These are phyloP conservation scores for Coniochaeta pulveracea DNA, from an alignment of 2,329 filamentous ascomycete species.

Conservation along the genomic window DNA sequence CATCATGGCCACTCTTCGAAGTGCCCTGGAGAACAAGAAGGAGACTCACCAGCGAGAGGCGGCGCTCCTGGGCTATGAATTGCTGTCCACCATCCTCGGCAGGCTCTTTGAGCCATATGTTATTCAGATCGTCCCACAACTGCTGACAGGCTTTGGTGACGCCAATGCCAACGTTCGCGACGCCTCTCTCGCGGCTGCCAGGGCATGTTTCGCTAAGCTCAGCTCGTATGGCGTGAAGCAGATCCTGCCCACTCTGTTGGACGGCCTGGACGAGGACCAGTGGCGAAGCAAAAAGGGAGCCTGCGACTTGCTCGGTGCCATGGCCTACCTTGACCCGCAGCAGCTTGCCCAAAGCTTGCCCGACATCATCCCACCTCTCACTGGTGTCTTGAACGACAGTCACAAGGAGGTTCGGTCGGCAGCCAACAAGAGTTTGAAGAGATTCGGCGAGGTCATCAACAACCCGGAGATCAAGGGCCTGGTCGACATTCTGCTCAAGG, in stretches of 20 bases:
- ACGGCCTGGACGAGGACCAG: constrained; percentile 87
- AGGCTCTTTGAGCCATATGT: constrained; percentile 92
- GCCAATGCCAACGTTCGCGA: constrained; percentile 81
- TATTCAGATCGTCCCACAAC: constrained; percentile 85
- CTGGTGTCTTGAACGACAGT: constrained; percentile 88
- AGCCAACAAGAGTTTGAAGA: constrained; percentile 91
- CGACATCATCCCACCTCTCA: constrained; percentile 93
- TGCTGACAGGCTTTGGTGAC: constrained; percentile 84
- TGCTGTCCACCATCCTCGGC: constrained; percentile 76
- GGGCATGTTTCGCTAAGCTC: constrained; percentile 83
- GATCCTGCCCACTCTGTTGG: constrained; percentile 80
- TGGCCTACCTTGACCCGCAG: constrained; percentile 96
- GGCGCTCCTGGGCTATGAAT: constrained; percentile 79
- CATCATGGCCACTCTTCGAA: constrained; percentile 69
- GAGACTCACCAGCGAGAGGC: constrained; percentile 82
- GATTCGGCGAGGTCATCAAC: constrained; percentile 95
- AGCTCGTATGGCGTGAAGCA: constrained; percentile 95
- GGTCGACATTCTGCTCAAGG: constrained; percentile 85
- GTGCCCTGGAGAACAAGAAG: constrained; percentile 90
- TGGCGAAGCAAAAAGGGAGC: constrained; percentile 99
- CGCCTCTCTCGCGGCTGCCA: constrained; percentile 83
- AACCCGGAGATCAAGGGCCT: constrained; percentile 95
- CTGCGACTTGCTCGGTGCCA: constrained; percentile 90
- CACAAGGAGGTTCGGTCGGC: constrained; percentile 92
- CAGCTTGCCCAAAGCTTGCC: constrained; percentile 87